Base-by-base conservation (phyloP, 345 rosid species). In the Kernera saxatilis region DNA sequence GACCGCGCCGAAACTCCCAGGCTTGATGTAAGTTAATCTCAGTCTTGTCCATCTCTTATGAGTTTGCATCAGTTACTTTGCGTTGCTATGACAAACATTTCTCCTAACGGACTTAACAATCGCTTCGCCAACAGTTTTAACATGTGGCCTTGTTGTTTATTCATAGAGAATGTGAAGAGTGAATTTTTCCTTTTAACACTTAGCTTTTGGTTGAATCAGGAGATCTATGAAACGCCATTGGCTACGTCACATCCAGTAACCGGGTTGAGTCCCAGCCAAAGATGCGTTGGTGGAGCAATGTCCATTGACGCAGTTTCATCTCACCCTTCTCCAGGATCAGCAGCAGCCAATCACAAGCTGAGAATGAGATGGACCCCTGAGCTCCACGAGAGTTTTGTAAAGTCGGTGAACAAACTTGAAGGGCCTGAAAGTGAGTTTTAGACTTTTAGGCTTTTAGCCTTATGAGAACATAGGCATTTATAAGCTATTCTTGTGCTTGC, bases 331-430 rank as follows among this genome's bases (percentile, higher is more conserved):
- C 77, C 87, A 21, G 82, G 70, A 11, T 45, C 83, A 26, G 71
- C 82, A 18, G 69, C 82, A 46, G 61, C 85, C 26, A 83, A 78
- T 14, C 90, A 80, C 73, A 92, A 87, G 77, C 85, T 87, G 43
- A 88, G 96, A 73, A 92, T 90, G 98, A 85, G 98, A 75, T 92
- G 98, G 98, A 90, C 93, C 12, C 93, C 92, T 71, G 90, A 90
- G 80, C 95, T 90, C 70, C 96, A 92, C 14, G 93, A 86, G 50
- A 51, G 81, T 67, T 86, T 86, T 80, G 59, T 90, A 3, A 88
- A 84, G 60, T 89, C 98, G 15, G 93, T 90, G 61, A 71, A 15
- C 71, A 83, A 82, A 72, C 93, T 92, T 79, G 96, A 88, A 58
- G 98, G 98, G 45, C 88, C 98, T 63, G 98, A 92, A 70, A 92